phyloP scores from a whole-genome alignment of 2,329 filamentous ascomycete genomes.

The Nemania abortiva region DNA sequence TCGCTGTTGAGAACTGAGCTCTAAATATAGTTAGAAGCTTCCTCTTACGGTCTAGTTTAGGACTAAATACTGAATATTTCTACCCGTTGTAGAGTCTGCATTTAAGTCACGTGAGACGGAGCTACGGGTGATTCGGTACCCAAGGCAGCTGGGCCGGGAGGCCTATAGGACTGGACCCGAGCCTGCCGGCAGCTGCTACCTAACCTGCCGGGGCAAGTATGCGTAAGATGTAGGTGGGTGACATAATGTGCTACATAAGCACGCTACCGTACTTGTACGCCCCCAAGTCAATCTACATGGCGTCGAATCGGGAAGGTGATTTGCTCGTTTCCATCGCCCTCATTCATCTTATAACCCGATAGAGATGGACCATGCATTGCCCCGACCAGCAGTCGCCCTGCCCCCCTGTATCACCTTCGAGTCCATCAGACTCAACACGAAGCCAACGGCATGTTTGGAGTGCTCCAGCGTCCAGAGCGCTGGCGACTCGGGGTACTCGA shows the following conservation, averaged over 20 bases:
- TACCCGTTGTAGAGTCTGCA: background rate
- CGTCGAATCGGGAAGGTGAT: background rate
- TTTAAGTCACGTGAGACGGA: background rate
- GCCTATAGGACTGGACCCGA: no score
- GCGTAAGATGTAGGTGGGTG: no score
- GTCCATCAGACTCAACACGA: slow-evolving; percentile 38
- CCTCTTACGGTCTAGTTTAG: background rate
- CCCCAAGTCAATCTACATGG: no score
- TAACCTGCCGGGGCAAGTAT: no score
- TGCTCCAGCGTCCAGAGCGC: slow-evolving; percentile 38
- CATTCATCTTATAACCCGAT: background rate
- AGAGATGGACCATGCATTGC: slow-evolving; percentile 34
- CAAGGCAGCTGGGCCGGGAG: no score
- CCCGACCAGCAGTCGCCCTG: slow-evolving; percentile 40
- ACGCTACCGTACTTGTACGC: no score
- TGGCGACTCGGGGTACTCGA: slow-evolving; percentile 31
- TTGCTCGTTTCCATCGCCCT: background rate
- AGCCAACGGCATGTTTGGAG: slow-evolving; percentile 40
- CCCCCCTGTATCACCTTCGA: slow-evolving; percentile 40
- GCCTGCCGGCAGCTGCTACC: no score
- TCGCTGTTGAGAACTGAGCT: background rate
- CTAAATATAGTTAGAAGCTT: slow-evolving; percentile 1
- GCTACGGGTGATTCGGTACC: no score
- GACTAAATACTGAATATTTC: background rate
- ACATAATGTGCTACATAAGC: no score